Percentiles rank a stretch among this genome's conserved stretches.
Evolutionary conservation across 202 grass and related monocot species (phyloP).

Genomic region (Musa balbisiana): DNA sequence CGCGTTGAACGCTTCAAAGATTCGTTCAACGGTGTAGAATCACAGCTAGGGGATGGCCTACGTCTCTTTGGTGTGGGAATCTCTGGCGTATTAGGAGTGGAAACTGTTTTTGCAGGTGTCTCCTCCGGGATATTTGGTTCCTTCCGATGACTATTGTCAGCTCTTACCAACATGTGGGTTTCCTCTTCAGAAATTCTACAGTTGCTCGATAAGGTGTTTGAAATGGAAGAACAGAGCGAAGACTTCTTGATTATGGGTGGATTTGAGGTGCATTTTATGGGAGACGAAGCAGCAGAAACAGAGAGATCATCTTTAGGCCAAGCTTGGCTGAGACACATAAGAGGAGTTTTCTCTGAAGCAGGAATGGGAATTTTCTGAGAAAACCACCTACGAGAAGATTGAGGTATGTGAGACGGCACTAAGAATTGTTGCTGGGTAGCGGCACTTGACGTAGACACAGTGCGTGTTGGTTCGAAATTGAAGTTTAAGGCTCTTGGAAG

Average conservation of each 20-base stretch:
- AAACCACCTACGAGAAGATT: constrained; percentile 57
- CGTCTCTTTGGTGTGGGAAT: constrained; percentile 54
- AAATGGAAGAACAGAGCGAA: neutral
- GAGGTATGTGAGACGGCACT: constrained; percentile 43
- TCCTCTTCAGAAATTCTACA: constrained; percentile 1
- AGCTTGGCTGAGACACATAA: constrained; percentile 8
- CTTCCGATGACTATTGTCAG: constrained; percentile 14
- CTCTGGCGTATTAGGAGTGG: constrained; percentile 51
- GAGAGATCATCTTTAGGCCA: neutral
- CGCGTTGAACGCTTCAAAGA: constrained; percentile 39
- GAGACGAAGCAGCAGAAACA: neutral
- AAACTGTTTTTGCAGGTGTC: constrained; percentile 53
- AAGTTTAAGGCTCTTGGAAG: constrained; percentile 3
- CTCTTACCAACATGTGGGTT: constrained; percentile 13
- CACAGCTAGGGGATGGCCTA: neutral
- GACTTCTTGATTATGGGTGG: neutral
- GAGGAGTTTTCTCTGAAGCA: constrained; percentile 7
- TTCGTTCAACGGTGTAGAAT: constrained; percentile 17
- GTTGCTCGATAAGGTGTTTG: too few relatives aligned
- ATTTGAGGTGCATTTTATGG: neutral
- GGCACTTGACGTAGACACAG: neutral
- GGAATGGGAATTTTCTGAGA: constrained; percentile 26
- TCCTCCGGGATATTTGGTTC: constrained; percentile 23
- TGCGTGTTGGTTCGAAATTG: neutral
- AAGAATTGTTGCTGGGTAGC: constrained; percentile 25